Percentiles rank a stretch among this genome's conserved stretches.
These are phyloP conservation scores for Aspergillus fischeri DNA, from an alignment of 2,329 filamentous ascomycete species.

Conservation along the genomic window DNA sequence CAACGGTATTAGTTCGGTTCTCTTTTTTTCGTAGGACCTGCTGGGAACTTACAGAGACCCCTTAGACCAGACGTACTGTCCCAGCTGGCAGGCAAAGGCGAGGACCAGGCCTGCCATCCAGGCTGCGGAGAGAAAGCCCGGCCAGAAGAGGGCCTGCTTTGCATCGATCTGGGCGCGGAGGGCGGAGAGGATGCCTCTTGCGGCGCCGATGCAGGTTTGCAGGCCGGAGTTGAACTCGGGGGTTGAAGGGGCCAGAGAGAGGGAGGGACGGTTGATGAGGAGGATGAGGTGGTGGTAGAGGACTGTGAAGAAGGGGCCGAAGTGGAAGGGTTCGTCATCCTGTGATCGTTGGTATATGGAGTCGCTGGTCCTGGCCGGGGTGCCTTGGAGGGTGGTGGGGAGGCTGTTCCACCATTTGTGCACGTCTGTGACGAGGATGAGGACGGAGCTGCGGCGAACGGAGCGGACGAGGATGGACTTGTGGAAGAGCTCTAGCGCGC, in stretches of 20 bases:
- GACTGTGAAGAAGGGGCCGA: constrained; percentile 39
- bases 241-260: constrained; percentile 36
- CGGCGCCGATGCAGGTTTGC: constrained; percentile 39
- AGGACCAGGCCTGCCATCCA: constrained; percentile 42
- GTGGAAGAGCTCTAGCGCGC: constrained; percentile 40
- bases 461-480: constrained; percentile 40
- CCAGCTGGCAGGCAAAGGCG: constrained; percentile 39
- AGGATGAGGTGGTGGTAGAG: constrained; percentile 40
- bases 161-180: constrained; percentile 30
- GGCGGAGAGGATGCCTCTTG: constrained; percentile 35
- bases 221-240: constrained; percentile 39
- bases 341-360: neutral
- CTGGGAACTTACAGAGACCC: constrained; percentile 24
- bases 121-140: constrained; percentile 36
- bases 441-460: constrained; percentile 34
- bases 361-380: neutral
- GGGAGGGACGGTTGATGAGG: constrained; percentile 36
- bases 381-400: constrained; percentile 26
- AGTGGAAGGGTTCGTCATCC: constrained; percentile 24
- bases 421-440: constrained; percentile 38
- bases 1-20: neutral
- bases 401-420: constrained; percentile 43
- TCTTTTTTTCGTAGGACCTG: neutral
- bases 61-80: constrained; percentile 34
- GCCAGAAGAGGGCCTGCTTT: constrained; percentile 36